Evolutionary conservation across 192 early-diverging fungal genomes (phyloP).

Genomic region (Mortierella alpina): DNA sequence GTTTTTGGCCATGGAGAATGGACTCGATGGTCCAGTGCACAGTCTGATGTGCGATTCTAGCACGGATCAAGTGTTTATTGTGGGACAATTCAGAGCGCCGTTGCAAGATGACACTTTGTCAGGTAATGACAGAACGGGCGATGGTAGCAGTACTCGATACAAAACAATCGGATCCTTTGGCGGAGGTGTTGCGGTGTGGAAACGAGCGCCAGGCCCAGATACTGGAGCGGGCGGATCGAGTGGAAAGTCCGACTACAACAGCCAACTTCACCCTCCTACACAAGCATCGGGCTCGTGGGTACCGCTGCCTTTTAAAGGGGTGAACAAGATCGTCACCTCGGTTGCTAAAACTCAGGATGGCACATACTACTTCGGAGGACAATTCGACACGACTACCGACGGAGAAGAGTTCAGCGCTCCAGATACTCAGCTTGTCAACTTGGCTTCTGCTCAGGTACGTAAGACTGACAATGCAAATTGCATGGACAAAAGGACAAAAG

Average conservation of each 20-base stretch:
- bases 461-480: constrained; percentile 17
- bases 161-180: constrained; percentile 28
- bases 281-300: constrained; percentile 58
- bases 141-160: constrained; percentile 6
- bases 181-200: constrained; percentile 50
- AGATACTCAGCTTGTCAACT: constrained; percentile 51
- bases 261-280: neutral
- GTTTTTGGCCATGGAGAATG: constrained; percentile 31
- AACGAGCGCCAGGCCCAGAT: neutral
- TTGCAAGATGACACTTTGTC: neutral
- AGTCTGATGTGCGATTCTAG: constrained; percentile 45
- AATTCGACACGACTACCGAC: constrained; percentile 74
- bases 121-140: neutral
- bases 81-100: constrained; percentile 49
- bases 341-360: constrained; percentile 61
- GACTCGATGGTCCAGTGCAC: constrained; percentile 52
- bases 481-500: neutral
- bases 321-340: constrained; percentile 74
- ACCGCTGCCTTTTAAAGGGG: constrained; percentile 71
- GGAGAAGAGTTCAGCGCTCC: constrained; percentile 52
- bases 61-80: constrained; percentile 38
- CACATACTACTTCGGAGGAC: constrained; percentile 74
- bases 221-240: neutral
- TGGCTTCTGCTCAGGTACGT: neutral
- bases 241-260: neutral